These are phyloP conservation scores for Mastigamoeba balamuthi DNA, from an alignment of 78 protist species.

Conservation along the genomic window DNA sequence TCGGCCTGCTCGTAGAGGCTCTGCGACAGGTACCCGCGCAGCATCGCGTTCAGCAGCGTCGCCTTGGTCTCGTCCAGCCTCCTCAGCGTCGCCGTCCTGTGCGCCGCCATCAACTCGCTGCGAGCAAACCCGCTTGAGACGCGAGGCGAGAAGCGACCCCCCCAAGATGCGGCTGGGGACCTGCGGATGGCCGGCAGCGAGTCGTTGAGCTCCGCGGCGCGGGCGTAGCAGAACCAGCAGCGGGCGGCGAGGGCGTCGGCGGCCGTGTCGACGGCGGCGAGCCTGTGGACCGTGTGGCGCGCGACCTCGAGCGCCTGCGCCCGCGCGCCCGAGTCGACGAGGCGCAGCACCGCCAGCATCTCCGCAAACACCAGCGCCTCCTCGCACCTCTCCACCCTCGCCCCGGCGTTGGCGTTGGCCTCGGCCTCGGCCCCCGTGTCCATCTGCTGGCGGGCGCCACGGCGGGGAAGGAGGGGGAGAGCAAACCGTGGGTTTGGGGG, in stretches of 20 bases:
- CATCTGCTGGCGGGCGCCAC: too few relatives aligned
- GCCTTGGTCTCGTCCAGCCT: background rate
- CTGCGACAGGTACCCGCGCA: constrained; percentile 43
- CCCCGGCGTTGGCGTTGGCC: too few relatives aligned
- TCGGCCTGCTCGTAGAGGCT: constrained; percentile 68
- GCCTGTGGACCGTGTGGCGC: too few relatives aligned
- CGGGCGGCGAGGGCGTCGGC: constrained; percentile 20
- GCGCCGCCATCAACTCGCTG: background rate
- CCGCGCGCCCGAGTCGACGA: too few relatives aligned
- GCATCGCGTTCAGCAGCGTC: constrained; percentile 53
- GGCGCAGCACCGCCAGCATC: too few relatives aligned
- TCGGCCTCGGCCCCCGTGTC: too few relatives aligned
- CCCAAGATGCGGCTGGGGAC: background rate
- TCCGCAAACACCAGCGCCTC: too few relatives aligned
- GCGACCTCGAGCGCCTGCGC: too few relatives aligned
- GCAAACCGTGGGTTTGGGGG: too few relatives aligned
- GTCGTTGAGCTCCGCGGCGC: constrained; percentile 9
- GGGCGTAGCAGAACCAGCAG: constrained; percentile 26
- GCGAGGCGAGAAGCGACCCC: background rate
- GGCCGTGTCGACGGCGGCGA: background rate
- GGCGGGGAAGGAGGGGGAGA: too few relatives aligned
- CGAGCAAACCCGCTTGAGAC: background rate
- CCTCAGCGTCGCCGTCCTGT: background rate
- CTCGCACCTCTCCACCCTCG: too few relatives aligned
- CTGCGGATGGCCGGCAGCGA: background rate